phyloP scores from a whole-genome alignment of 768 basidiomycete species.

The Amanita thiersii region DNA sequence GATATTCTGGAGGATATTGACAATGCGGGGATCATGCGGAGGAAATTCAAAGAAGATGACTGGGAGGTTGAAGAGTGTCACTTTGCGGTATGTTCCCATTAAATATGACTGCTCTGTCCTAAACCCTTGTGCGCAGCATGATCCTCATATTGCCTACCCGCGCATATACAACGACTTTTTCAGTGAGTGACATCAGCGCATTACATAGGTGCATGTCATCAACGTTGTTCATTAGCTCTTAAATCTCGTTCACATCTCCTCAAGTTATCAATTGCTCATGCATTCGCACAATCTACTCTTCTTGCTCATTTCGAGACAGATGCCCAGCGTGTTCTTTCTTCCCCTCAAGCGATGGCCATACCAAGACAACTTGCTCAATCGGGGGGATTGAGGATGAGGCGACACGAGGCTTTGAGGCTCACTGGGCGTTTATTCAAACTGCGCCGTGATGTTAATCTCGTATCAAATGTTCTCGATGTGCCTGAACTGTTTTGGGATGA shows the following conservation, averaged over 20 bases:
- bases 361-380: slow-evolving; percentile 76
- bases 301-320: slow-evolving; percentile 81
- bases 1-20: slow-evolving; percentile 81
- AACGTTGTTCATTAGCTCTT: slow-evolving; percentile 47
- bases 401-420: slow-evolving; percentile 79
- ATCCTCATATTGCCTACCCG: slow-evolving; percentile 75
- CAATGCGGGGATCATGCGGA: slow-evolving; percentile 58
- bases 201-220: background rate
- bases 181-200: slow-evolving; percentile 44
- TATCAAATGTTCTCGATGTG: slow-evolving; percentile 88
- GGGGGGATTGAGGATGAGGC: slow-evolving; percentile 66
- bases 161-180: slow-evolving; percentile 96
- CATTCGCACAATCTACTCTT: slow-evolving; percentile 89
- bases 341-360: slow-evolving; percentile 69
- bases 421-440: slow-evolving; percentile 85
- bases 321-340: slow-evolving; percentile 70
- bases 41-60: slow-evolving; percentile 52
- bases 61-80: slow-evolving; percentile 96
- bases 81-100: slow-evolving; percentile 53
- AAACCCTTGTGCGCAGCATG: slow-evolving; percentile 49
- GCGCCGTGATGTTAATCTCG: slow-evolving; percentile 82
- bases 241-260: slow-evolving; percentile 87
- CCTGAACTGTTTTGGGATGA: slow-evolving; percentile 95
- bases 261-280: slow-evolving; percentile 90
- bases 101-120: slow-evolving; percentile 2